phyloP scores from a whole-genome alignment of 805 yeast genomes.

The Candida insectalens region DNA sequence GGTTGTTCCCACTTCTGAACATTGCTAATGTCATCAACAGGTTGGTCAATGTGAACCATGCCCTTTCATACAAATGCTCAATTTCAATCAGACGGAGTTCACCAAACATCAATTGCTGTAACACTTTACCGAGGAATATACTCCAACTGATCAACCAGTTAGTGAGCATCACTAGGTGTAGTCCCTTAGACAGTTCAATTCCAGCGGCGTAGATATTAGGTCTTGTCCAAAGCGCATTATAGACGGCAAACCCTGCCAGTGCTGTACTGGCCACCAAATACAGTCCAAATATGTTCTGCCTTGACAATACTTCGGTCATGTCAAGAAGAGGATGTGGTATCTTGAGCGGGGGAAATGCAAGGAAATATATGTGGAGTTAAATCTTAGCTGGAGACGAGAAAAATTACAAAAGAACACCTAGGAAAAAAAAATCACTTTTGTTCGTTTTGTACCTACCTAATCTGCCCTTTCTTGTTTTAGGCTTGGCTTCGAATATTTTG shows the following conservation, averaged over 20 bases:
- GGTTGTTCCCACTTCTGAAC: conserved; percentile 37
- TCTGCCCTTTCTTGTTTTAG: too few species aligned
- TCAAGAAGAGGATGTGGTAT: neutral
- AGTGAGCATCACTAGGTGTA: conserved; percentile 30
- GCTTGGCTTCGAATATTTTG: too few species aligned
- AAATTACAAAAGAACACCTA: too few species aligned
- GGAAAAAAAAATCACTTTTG: too few species aligned
- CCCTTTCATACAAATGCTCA: conserved; percentile 62
- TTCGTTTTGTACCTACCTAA: too few species aligned
- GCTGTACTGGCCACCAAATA: conserved; percentile 24
- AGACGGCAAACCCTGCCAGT: conserved; percentile 25
- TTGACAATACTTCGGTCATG: conserved; percentile 1
- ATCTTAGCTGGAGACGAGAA: too few species aligned
- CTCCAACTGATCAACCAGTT: conserved; percentile 32
- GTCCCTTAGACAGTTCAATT: conserved; percentile 40
- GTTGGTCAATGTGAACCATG: conserved; percentile 55
- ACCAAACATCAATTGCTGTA: conserved; percentile 58
- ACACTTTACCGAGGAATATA: conserved; percentile 32
- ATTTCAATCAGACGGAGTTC: conserved; percentile 63
- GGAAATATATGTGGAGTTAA: too few species aligned
- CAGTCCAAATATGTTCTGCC: conserved; percentile 10
- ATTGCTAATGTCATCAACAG: conserved; percentile 48
- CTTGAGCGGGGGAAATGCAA: too few species aligned
- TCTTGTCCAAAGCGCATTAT: conserved; percentile 28
- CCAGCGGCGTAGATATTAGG: conserved; percentile 43